These are phyloP conservation scores for Bipolaris gigantea DNA, from an alignment of 2,329 filamentous ascomycete genomes.

Conservation along the genomic window DNA sequence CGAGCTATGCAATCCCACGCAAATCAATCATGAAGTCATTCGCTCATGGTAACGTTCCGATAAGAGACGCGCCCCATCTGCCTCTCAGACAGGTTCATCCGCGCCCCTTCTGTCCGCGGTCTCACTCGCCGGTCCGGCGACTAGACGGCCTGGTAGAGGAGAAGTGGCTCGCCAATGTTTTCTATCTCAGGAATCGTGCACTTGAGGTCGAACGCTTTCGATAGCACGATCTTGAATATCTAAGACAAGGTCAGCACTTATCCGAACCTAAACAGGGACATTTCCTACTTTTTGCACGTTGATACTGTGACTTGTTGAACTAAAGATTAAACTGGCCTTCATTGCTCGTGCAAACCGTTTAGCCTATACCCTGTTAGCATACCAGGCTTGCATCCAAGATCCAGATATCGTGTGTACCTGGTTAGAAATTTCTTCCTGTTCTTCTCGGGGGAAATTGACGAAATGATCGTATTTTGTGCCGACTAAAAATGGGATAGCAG, in stretches of 20 bases:
- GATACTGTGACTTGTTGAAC: conserved; percentile 98
- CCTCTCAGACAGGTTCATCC: conserved; percentile 14
- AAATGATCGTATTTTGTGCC: conserved; percentile 99
- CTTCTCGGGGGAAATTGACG: conserved; percentile 95
- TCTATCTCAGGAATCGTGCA: conserved; percentile 99
- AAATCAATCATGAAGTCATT: conserved; percentile 43
- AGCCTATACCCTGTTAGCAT: conserved; percentile 58
- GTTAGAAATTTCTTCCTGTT: conserved; percentile 97
- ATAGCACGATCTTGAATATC: conserved; percentile 99
- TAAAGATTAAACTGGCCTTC: conserved; percentile 96
- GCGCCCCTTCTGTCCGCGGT: conserved; percentile 14
- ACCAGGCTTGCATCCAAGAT: not conserved
- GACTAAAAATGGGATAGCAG: conserved; percentile 95
- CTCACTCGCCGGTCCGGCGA: conserved; percentile 26
- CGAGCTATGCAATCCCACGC: conserved; percentile 41
- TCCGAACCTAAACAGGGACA: too few relatives aligned
- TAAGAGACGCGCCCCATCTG: conserved; percentile 24
- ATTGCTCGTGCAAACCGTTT: conserved; percentile 97
- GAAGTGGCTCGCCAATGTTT: conserved; percentile 91
- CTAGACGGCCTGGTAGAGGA: conserved; percentile 69
- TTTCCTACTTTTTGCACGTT: conserved; percentile 90
- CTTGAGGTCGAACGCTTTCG: conserved; percentile 97
- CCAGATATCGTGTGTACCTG: conserved; percentile 62
- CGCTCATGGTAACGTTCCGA: conserved; percentile 40
- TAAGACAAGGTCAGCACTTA: conserved; percentile 50